Base-by-base conservation (phyloP, 495 filamentous ascomycete genomes). In the Talaromyces adpressus region DNA sequence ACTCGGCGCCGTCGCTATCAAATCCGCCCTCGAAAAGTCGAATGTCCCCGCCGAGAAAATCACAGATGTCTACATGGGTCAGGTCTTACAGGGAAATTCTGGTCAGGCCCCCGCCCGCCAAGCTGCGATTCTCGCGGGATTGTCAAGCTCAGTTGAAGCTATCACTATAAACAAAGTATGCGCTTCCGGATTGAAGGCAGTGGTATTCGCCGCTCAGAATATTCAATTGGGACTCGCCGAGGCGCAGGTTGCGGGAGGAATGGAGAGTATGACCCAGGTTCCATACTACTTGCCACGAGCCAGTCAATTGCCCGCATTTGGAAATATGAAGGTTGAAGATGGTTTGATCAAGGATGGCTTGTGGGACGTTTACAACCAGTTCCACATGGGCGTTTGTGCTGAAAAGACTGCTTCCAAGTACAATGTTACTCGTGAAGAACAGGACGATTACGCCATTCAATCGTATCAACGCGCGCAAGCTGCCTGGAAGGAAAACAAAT, bases 381-480 rank as follows among this genome's bases (percentile, higher is more conserved):
- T 97, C 70, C 93, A 97, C 72, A 98, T 98, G 94, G 94, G 94
- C 7, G 89, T 92, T 63, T 98, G 94, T 70, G 94, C 93, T n/a
- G 94, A 98, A 79, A 88, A 89, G 62, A 96, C 93, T 12, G 93
- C 91, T 4, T 94, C 93, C 81, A 93, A 95, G 66, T 83, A 91
- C 70, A 76, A 84, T 0, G 84, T 98, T 58, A 86, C 87, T 1
- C 81, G 94, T 14, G 87, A 94, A 69, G 86, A 86, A 65, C 94
- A 98, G 78, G 94, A 98, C 67, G 79, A 87, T 54, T 98, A 94
- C 71, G 91, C 94, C 11, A 91, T 97, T 67, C 82, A 84, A 68
- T 92, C 88, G 16, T 98, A 96, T 68, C 81, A 91, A 72, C 86
- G 93, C 23, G 89, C 93, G 23, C 92, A 97, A 75, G 83, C 85